A percentile compares a stretch with the other conserved stretches of the same genome.
Conservation (phyloP, 331 rosid genomes). For the Erythrophleum ivorense region DNA sequence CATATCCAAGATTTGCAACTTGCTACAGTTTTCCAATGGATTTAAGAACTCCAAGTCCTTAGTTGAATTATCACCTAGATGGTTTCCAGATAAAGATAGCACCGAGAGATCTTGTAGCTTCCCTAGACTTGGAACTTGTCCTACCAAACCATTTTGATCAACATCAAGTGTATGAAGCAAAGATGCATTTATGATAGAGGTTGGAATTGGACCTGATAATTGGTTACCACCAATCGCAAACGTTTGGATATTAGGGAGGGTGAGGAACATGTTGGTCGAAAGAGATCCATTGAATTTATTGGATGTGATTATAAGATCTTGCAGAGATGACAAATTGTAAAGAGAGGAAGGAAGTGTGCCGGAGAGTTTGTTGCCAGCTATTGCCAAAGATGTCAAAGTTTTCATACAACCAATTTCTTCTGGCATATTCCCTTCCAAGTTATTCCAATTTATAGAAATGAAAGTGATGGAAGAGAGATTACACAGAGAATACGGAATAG, state of each 20-base stretch:
- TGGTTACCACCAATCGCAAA: background rate
- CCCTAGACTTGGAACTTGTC: no score
- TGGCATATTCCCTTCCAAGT: no score
- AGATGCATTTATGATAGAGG: no score
- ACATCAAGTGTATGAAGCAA: no score
- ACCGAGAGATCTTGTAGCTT: no score
- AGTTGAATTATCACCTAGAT: background rate
- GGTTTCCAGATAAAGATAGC: no score
- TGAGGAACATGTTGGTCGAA: constrained; percentile 29
- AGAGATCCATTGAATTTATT: constrained; percentile 42
- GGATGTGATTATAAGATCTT: background rate
- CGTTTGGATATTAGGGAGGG: constrained; percentile 17
- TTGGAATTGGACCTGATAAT: constrained; percentile 14
- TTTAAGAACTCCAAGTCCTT: background rate
- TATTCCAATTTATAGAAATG: no score
- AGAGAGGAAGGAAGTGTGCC: background rate
- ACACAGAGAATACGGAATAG: no score
- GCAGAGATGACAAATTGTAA: constrained; percentile 35
- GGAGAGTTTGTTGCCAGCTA: background rate
- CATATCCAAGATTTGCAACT: background rate
- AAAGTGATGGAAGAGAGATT: no score
- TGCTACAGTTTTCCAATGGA: background rate
- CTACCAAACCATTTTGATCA: no score
- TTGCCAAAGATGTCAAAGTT: background rate
- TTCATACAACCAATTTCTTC: background rate